Evolutionary conservation across 345 rosid species (phyloP).

Genomic region (Aegle marmelos): DNA sequence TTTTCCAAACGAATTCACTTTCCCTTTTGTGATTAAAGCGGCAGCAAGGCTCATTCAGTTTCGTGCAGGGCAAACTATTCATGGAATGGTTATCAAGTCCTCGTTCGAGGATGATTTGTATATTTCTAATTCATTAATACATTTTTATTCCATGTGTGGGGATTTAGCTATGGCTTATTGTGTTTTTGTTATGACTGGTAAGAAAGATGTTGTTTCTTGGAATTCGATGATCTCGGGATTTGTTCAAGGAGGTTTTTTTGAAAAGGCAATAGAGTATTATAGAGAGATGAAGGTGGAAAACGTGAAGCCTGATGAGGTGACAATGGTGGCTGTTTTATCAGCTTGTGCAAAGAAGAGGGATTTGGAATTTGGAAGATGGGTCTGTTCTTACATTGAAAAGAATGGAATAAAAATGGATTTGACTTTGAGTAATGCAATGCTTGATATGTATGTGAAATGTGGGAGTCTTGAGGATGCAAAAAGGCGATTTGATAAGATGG

Average conservation of each 20-base stretch:
- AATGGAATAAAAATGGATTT: constrained; percentile 39
- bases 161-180: constrained; percentile 55
- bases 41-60: constrained; percentile 36
- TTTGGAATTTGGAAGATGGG: constrained; percentile 54
- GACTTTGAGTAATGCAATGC: constrained; percentile 66
- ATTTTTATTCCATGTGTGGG: constrained; percentile 55
- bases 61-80: constrained; percentile 46
- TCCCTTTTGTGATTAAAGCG: constrained; percentile 65
- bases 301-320: constrained; percentile 56
- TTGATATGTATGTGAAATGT: constrained; percentile 70
- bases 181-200: constrained; percentile 42
- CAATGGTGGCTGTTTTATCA: constrained; percentile 66
- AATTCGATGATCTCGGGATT: constrained; percentile 69
- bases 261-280: constrained; percentile 54
- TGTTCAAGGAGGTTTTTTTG: constrained; percentile 52
- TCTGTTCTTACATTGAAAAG: constrained; percentile 45
- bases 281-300: constrained; percentile 46
- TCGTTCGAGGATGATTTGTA: constrained; percentile 43
- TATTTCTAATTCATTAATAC: constrained; percentile 55
- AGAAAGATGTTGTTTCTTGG: constrained; percentile 74
- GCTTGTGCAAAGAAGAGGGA: constrained; percentile 56
- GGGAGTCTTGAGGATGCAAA: constrained; percentile 63
- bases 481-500: constrained; percentile 47
- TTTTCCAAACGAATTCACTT: constrained; percentile 60
- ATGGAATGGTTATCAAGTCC: constrained; percentile 58